Conservation (phyloP, 208 protist genomes). For the Trypanosoma conorhini region DNA sequence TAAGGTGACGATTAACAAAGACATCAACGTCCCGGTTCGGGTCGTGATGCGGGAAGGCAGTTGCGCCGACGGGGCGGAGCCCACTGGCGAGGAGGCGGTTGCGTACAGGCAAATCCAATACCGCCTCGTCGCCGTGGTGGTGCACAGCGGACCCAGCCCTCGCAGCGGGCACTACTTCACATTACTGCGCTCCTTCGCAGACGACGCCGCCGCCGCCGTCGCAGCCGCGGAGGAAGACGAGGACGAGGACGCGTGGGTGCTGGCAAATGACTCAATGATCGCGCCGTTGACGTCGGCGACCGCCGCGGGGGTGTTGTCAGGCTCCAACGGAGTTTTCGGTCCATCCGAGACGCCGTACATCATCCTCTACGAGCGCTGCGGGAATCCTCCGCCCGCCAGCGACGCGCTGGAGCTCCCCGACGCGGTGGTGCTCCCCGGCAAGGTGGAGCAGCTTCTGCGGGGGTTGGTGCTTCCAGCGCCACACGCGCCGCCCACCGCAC, state of each 20-base stretch:
- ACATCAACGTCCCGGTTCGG: conserved; percentile 39
- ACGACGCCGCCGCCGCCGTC: background rate
- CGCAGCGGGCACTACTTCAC: conserved; percentile 73
- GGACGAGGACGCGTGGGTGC: conserved; percentile 36
- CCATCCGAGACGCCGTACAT: conserved; percentile 59
- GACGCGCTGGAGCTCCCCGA: conserved; percentile 9
- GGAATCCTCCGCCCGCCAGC: conserved; percentile 11
- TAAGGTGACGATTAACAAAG: conserved; percentile 52
- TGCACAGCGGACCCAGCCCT: conserved; percentile 70
- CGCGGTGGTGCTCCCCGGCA: background rate
- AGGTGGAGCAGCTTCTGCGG: conserved; percentile 9
- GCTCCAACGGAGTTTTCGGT: conserved; percentile 40
- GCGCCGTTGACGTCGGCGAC: conserved; percentile 23
- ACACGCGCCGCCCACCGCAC: background rate
- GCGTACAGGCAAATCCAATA: conserved; percentile 38
- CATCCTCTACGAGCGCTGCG: conserved; percentile 54
- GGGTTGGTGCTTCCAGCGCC: background rate
- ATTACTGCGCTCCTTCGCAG: conserved; percentile 20
- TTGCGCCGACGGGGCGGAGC: background rate
- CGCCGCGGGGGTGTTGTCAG: conserved; percentile 37
- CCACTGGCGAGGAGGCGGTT: background rate
- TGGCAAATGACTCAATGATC: conserved; percentile 63
- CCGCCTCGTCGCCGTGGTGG: conserved; percentile 47
- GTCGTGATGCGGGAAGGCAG: background rate
- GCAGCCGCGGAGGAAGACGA: background rate